Conservation (phyloP, 2,329 filamentous ascomycete species). For the Monosporascus sp. region DNA sequence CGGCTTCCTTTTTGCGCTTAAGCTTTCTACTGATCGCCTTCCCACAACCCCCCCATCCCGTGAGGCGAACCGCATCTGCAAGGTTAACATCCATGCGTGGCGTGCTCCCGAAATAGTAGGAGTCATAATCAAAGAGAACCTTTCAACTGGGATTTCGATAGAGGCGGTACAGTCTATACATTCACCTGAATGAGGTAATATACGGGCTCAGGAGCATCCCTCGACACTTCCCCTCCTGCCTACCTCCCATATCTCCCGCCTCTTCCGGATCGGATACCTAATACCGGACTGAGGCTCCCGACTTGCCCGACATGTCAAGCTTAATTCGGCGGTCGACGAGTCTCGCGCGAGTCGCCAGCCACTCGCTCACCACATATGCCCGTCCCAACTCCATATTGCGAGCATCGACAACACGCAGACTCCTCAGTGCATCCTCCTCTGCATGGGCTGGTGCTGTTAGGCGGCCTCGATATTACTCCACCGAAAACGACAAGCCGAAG, state of each 20-base stretch:
- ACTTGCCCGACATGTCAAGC: constrained; percentile 27
- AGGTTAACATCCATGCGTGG: no score
- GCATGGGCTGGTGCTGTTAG: constrained; percentile 14
- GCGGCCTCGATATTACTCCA: constrained; percentile 19
- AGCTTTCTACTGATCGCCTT: no score
- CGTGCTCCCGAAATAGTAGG: no score
- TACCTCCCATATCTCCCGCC: constrained; percentile 7
- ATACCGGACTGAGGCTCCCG: constrained; percentile 6
- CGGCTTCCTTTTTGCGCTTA: no score
- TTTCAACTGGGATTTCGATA: no score
- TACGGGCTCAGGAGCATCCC: not conserved
- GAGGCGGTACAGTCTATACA: no score
- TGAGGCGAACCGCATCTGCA: no score
- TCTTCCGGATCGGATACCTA: constrained; percentile 7
- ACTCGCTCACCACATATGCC: constrained; percentile 16
- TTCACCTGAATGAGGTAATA: no score
- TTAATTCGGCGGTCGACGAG: constrained; percentile 25
- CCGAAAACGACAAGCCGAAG: constrained; percentile 15
- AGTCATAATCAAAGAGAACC: no score
- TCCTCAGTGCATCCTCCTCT: constrained; percentile 17
- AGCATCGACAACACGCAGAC: constrained; percentile 8
- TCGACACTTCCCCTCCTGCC: not conserved
- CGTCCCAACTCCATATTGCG: constrained; percentile 16
- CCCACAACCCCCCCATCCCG: no score
- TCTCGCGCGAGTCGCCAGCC: constrained; percentile 19